These are phyloP conservation scores for Arthrobotrys sphaeroides DNA, from an alignment of 2,329 filamentous ascomycete genomes.

Conservation along the genomic window DNA sequence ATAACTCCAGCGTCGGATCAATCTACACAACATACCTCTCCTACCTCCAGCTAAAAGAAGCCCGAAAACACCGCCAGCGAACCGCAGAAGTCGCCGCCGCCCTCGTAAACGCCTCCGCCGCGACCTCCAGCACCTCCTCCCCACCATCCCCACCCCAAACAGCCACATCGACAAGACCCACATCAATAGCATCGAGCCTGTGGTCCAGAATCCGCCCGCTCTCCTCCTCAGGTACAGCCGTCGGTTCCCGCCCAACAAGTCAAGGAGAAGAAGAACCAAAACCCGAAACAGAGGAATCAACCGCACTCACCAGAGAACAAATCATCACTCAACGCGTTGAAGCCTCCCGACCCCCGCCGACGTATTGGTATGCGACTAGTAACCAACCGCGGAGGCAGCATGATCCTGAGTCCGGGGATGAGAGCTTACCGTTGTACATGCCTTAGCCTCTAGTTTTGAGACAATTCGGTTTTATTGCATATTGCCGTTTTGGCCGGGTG, in stretches of 20 bases:
- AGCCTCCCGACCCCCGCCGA: conserved; percentile 15
- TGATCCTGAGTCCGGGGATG: neutral
- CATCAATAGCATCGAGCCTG: neutral
- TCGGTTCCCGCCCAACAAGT: neutral
- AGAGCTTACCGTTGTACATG: conserved; percentile 19
- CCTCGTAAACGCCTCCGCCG: neutral
- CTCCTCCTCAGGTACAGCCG: neutral
- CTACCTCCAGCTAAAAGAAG: neutral
- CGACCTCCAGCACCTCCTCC: neutral
- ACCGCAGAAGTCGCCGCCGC: neutral
- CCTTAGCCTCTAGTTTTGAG: neutral
- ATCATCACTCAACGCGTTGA: neutral
- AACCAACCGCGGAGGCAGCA: neutral
- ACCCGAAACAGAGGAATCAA: neutral
- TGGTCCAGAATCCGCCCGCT: neutral
- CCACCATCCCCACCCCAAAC: neutral
- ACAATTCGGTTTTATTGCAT: too few species aligned
- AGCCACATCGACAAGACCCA: neutral
- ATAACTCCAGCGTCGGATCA: neutral
- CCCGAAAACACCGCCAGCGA: neutral
- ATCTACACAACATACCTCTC: neutral
- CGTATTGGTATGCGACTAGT: conserved; percentile 38
- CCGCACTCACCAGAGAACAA: conserved; percentile 11
- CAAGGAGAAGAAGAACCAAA: neutral
- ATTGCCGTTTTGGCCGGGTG: too few species aligned